Evolutionary conservation across 78 protist genomes (phyloP).

Genomic region (Emiliania huxleyi): DNA sequence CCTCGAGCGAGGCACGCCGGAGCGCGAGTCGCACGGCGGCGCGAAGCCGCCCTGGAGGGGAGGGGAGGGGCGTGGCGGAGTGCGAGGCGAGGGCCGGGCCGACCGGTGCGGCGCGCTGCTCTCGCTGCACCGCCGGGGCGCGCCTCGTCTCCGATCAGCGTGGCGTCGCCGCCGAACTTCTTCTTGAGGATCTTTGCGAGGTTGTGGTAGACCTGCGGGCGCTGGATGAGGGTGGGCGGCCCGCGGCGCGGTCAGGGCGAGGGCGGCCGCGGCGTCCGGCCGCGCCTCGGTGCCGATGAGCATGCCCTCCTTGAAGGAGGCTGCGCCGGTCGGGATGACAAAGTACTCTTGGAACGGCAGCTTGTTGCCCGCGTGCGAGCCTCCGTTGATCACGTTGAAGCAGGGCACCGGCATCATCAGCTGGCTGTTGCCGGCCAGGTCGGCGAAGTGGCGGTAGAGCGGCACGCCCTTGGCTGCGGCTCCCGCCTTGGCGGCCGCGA

Average conservation of each 20-base stretch:
- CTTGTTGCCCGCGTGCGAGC: slow-evolving; percentile 97
- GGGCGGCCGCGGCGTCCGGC: too few relatives aligned
- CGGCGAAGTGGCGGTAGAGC: slow-evolving; percentile 86
- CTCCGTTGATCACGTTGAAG: slow-evolving; percentile 99
- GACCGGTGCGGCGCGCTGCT: not conserved
- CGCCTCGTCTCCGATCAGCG: slow-evolving; percentile 98
- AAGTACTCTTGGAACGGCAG: slow-evolving; percentile 88
- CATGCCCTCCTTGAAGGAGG: slow-evolving; percentile 56
- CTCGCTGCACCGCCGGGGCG: too few relatives aligned
- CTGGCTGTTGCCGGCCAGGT: slow-evolving; percentile 66
- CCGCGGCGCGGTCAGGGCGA: too few relatives aligned
- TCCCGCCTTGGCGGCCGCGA: slow-evolving; percentile 83
- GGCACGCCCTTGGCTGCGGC: slow-evolving; percentile 89
- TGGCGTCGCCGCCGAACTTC: slow-evolving; percentile 74
- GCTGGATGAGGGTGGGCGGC: too few relatives aligned
- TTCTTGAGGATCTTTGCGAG: slow-evolving; percentile 80
- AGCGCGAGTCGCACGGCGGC: slow-evolving; percentile 81
- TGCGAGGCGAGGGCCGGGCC: too few relatives aligned
- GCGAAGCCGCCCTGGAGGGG: slow-evolving; percentile 99
- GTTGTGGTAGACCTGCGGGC: slow-evolving; percentile 93
- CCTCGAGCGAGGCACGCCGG: slow-evolving; percentile 91
- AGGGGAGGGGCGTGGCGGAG: too few relatives aligned
- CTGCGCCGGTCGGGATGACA: slow-evolving; percentile 86
- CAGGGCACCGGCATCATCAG: slow-evolving; percentile 89
- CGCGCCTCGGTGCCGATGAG: slow-evolving; percentile 5